Evolutionary conservation across 2,329 filamentous ascomycete species (phyloP).

Genomic region (Chrysosphaeria jannelii): DNA sequence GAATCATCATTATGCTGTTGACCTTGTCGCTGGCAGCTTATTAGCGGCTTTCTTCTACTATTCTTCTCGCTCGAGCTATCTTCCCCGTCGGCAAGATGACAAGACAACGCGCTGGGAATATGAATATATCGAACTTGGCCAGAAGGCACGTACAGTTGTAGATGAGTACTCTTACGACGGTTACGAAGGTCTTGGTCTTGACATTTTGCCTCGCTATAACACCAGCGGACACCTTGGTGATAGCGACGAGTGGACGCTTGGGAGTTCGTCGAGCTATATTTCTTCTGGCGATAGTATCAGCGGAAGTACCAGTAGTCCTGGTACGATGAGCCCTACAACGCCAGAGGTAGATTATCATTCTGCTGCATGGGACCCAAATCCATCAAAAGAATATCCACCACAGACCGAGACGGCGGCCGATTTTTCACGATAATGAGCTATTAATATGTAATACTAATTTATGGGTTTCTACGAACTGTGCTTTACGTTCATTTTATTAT

Average conservation of each 20-base stretch:
- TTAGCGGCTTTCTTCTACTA: slow-evolving; percentile 57
- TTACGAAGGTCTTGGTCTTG: slow-evolving; percentile 16
- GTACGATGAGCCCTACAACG: slow-evolving; percentile 18
- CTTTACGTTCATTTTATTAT: background rate
- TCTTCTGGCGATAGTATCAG: slow-evolving; percentile 4
- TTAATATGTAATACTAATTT: slow-evolving; percentile 1
- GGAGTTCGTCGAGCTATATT: slow-evolving; percentile 47
- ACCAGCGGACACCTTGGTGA: slow-evolving; percentile 13
- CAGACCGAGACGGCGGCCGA: slow-evolving; percentile 3
- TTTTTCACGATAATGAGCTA: slow-evolving; percentile 1
- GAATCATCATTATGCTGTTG: slow-evolving; percentile 87
- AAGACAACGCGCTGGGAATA: slow-evolving; percentile 88
- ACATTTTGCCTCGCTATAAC: slow-evolving; percentile 12
- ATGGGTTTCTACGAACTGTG: background rate
- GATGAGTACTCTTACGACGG: slow-evolving; percentile 15
- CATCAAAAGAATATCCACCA: too few relatives aligned
- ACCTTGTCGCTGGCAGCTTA: slow-evolving; percentile 61
- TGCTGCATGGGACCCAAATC: slow-evolving; percentile 11
- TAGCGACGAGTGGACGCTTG: slow-evolving; percentile 74
- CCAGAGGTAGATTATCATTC: slow-evolving; percentile 13
- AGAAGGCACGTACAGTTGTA: slow-evolving; percentile 13
- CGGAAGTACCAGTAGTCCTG: slow-evolving; percentile 16
- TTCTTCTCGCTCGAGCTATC: slow-evolving; percentile 46
- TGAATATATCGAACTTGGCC: slow-evolving; percentile 69
- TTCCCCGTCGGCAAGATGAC: slow-evolving; percentile 55